Evolutionary conservation across 176 grass and related monocot species (phyloP).

Genomic region (Rhipidocladum racemiflorum): DNA sequence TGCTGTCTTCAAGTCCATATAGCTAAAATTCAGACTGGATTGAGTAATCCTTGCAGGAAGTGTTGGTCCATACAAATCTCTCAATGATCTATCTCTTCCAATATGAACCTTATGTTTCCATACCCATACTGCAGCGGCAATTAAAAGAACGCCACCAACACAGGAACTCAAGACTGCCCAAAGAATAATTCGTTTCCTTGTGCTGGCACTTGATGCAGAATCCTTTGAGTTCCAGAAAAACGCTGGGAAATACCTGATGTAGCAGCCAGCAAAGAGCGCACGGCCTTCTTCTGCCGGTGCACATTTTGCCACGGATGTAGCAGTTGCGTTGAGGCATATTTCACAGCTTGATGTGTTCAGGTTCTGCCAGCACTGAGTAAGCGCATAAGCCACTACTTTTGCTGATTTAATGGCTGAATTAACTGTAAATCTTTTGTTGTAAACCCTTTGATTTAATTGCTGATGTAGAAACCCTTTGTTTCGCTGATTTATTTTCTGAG

Average conservation of each 20-base stretch:
- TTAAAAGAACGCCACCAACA: neutral
- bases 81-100: neutral
- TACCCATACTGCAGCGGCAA: neutral
- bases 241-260: constrained; percentile 44
- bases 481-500: no score
- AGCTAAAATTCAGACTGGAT: constrained; percentile 51
- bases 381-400: constrained; percentile 32
- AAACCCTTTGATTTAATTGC: no score
- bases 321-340: constrained; percentile 41
- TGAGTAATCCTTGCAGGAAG: constrained; percentile 41
- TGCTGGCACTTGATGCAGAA: constrained; percentile 8
- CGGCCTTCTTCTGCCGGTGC: constrained; percentile 42
- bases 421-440: constrained; percentile 24
- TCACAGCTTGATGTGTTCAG: constrained; percentile 46
- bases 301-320: constrained; percentile 32
- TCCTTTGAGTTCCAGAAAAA: constrained; percentile 48
- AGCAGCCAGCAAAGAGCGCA: constrained; percentile 55
- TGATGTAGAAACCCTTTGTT: no score
- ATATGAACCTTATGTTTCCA: neutral
- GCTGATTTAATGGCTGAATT: neutral
- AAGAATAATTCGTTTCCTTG: neutral
- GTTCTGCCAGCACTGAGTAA: constrained; percentile 64
- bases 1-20: constrained; percentile 50
- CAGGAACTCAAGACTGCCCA: neutral
- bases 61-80: constrained; percentile 38